These are phyloP conservation scores for Porphyrellus sp. DNA, from an alignment of 1,284 basidiomycete genomes.

Conservation along the genomic window DNA sequence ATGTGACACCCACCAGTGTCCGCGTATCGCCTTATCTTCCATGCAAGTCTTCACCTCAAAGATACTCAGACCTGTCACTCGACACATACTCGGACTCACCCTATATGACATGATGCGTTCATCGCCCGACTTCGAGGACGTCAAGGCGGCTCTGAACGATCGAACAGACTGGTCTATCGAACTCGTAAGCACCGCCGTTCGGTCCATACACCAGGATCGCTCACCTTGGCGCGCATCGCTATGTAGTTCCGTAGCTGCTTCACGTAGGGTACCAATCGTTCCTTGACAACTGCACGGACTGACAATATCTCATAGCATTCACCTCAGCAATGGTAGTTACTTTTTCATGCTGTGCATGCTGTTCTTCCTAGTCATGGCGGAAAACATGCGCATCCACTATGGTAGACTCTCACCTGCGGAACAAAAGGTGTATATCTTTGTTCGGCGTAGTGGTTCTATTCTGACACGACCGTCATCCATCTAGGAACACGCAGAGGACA, in stretches of 20 bases:
- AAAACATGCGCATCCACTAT: slow-evolving; percentile 25
- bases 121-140: slow-evolving; percentile 23
- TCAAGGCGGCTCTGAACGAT: slow-evolving; percentile 18
- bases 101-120: slow-evolving; percentile 18
- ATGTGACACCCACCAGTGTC: too few relatives aligned
- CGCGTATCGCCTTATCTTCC: too few relatives aligned
- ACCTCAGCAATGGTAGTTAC: slow-evolving; percentile 16
- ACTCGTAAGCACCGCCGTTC: slow-evolving; percentile 12
- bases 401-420: slow-evolving; percentile 22
- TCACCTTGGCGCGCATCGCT: slow-evolving; percentile 1
- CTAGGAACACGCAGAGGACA: slow-evolving; percentile 16
- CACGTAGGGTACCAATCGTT: slow-evolving; percentile 10
- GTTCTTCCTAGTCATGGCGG: slow-evolving; percentile 20
- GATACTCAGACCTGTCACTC: not conserved
- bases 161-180: slow-evolving; percentile 27
- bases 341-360: slow-evolving; percentile 15
- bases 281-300: not conserved
- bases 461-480: not conserved
- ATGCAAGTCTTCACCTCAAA: slow-evolving; percentile 9
- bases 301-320: slow-evolving; percentile 19
- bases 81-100: slow-evolving; percentile 10
- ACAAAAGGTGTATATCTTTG: slow-evolving; percentile 23
- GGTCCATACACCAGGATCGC: not conserved
- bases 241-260: slow-evolving; percentile 27
- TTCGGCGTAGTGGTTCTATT: not conserved